Percentiles rank a stretch among this genome's conserved stretches.
phyloP scores from a whole-genome alignment of 2,329 filamentous ascomycete species.

The Fusarium hainanense region DNA sequence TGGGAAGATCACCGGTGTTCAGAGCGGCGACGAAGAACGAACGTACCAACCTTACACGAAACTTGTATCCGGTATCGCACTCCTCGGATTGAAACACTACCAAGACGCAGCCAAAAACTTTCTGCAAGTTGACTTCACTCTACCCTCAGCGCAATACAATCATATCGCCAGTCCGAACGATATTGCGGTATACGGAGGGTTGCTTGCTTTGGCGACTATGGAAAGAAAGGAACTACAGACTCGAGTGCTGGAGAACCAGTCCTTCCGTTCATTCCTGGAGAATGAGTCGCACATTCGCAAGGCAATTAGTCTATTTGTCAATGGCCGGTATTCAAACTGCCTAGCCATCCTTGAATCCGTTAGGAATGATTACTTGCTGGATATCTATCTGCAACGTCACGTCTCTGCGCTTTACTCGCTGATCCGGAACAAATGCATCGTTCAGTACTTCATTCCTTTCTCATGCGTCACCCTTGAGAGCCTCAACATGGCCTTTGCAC shows the following conservation, averaged over 20 bases:
- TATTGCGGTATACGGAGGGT: constrained; percentile 88
- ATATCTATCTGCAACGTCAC: constrained; percentile 84
- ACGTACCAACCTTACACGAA: constrained; percentile 61
- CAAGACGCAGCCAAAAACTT: constrained; percentile 78
- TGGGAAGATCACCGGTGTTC: constrained; percentile 70
- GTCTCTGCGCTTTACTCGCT: constrained; percentile 74
- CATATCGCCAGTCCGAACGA: constrained; percentile 86
- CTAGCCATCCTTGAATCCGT: constrained; percentile 85
- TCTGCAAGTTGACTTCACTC: constrained; percentile 68
- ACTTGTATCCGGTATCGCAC: constrained; percentile 63
- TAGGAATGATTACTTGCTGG: constrained; percentile 87
- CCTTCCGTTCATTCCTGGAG: constrained; percentile 89
- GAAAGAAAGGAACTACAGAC: constrained; percentile 78
- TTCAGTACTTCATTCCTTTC: constrained; percentile 92
- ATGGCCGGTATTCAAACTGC: constrained; percentile 88
- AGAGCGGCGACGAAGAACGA: constrained; percentile 60
- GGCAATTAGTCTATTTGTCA: constrained; percentile 89
- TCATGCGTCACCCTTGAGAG: constrained; percentile 84
- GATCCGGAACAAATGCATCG: constrained; percentile 91
- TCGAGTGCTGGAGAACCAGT: constrained; percentile 80
- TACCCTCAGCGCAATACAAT: constrained; percentile 67
- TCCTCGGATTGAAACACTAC: constrained; percentile 60
- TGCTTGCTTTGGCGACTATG: constrained; percentile 92
- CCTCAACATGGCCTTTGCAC: constrained; percentile 80
- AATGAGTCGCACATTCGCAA: constrained; percentile 94